Evolutionary conservation across 2,329 filamentous ascomycete genomes (phyloP).

Genomic region (Sphaerulina musiva): DNA sequence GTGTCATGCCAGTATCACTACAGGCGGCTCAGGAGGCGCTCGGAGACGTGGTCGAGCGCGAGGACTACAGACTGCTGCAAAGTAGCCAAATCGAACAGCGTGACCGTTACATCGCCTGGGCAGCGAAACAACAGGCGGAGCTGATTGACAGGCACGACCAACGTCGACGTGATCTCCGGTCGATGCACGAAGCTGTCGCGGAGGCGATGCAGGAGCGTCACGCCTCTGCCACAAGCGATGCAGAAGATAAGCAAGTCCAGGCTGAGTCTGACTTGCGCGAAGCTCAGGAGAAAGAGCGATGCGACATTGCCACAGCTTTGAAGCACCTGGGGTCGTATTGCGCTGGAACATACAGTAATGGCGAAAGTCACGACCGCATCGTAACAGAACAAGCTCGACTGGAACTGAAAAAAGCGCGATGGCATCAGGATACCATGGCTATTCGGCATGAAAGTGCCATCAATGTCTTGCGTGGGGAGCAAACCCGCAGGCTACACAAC

Average conservation of each 20-base stretch:
- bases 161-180: slow-evolving; percentile 16
- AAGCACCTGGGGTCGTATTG: slow-evolving; percentile 47
- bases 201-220: slow-evolving; percentile 34
- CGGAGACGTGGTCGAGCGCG: slow-evolving; percentile 19
- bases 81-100: slow-evolving; percentile 28
- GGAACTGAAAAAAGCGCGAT: slow-evolving; percentile 39
- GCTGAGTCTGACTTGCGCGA: slow-evolving; percentile 40
- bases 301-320: slow-evolving; percentile 41
- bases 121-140: slow-evolving; percentile 20
- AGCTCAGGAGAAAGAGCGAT: slow-evolving; percentile 37
- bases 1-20: slow-evolving; percentile 8
- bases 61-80: slow-evolving; percentile 27
- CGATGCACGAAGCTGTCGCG: slow-evolving; percentile 18
- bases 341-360: slow-evolving; percentile 32
- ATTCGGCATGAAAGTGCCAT: slow-evolving; percentile 41
- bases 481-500: slow-evolving; percentile 36
- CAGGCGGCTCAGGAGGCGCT: slow-evolving; percentile 17
- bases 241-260: slow-evolving; percentile 41
- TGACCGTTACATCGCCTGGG: slow-evolving; percentile 29
- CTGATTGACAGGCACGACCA: slow-evolving; percentile 20
- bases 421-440: slow-evolving; percentile 36
- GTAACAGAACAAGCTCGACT: slow-evolving; percentile 42
- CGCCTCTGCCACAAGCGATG: slow-evolving; percentile 34
- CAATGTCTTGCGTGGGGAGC: slow-evolving; percentile 43
- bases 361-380: slow-evolving; percentile 29